A percentile compares a stretch with the other conserved stretches of the same genome.
phyloP scores from a whole-genome alignment of 2,329 filamentous ascomycete species.

The Penicillium corylophilum region DNA sequence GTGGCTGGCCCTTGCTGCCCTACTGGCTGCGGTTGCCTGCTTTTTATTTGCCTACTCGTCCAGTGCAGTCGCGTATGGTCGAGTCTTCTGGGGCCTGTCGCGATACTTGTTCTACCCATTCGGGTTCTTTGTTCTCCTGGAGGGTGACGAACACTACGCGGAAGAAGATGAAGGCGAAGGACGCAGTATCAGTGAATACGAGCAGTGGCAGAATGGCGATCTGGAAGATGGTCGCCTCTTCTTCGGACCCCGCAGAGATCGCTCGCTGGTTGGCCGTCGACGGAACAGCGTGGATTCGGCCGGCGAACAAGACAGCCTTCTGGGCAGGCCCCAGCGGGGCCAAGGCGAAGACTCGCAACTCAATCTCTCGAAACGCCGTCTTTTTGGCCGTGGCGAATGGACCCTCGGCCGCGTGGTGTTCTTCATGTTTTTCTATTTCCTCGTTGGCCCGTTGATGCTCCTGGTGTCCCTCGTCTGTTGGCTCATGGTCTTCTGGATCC shows the following conservation, averaged over 20 bases:
- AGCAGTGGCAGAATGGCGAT: constrained; percentile 98
- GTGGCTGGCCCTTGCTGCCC: constrained; percentile 83
- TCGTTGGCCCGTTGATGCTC: constrained; percentile 83
- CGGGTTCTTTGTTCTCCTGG: constrained; percentile 89
- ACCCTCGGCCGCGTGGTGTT: constrained; percentile 92
- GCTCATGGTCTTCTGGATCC: constrained; percentile 96
- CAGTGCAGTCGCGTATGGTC: constrained; percentile 82
- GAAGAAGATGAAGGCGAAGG: constrained; percentile 96
- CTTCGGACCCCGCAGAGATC: constrained; percentile 76
- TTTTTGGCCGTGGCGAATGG: constrained; percentile 96
- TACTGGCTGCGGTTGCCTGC: constrained; percentile 72
- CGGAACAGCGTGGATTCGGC: constrained; percentile 85
- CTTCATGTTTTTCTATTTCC: constrained; percentile 92
- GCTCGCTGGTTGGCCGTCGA: constrained; percentile 81
- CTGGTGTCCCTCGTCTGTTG: constrained; percentile 86
- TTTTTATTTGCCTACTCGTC: constrained; percentile 75
- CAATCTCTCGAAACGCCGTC: constrained; percentile 67
- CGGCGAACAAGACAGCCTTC: constrained; percentile 84
- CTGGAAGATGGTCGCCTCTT: constrained; percentile 93
- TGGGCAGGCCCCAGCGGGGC: constrained; percentile 65
- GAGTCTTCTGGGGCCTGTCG: constrained; percentile 77
- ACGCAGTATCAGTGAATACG: constrained; percentile 95
- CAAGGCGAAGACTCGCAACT: constrained; percentile 44
- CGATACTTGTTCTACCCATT: constrained; percentile 94
- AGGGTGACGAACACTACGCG: constrained; percentile 89